A percentile compares a stretch with the other conserved stretches of the same genome.
These are phyloP conservation scores for Komagataella mondaviorum DNA, from an alignment of 805 yeast genomes.

Conservation along the genomic window DNA sequence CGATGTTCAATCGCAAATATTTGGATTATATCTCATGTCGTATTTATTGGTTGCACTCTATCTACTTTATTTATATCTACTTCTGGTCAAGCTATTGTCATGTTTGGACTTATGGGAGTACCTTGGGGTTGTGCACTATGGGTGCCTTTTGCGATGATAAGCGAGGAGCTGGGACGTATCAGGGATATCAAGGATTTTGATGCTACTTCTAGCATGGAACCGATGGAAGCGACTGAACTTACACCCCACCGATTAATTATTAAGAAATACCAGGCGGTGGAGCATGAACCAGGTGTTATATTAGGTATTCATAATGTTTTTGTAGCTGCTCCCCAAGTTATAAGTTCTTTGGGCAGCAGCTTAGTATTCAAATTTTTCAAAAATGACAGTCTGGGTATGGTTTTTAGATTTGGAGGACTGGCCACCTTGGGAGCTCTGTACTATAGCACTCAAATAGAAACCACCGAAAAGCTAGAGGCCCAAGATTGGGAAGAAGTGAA, in stretches of 20 bases:
- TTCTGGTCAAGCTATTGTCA: conserved; percentile 27
- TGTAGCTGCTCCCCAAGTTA: conserved; percentile 44
- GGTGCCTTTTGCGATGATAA: conserved; percentile 53
- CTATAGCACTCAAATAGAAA: conserved; percentile 27
- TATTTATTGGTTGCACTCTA: conserved; percentile 34
- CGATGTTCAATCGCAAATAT: conserved; percentile 20
- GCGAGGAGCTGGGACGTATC: conserved; percentile 41
- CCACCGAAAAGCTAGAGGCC: conserved; percentile 20
- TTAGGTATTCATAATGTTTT: conserved; percentile 46
- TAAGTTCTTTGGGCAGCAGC: conserved; percentile 34
- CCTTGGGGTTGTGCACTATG: conserved; percentile 57
- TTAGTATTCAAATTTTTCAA: conserved; percentile 26
- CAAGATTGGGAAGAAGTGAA: conserved; percentile 18
- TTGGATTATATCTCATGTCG: conserved; percentile 37
- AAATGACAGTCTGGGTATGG: conserved; percentile 40
- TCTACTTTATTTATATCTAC: conserved; percentile 29
- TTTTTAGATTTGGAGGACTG: conserved; percentile 40
- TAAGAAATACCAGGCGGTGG: conserved; percentile 23
- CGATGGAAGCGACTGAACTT: background rate
- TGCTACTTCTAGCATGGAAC: background rate
- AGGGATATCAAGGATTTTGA: conserved; percentile 27
- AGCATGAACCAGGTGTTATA: conserved; percentile 42
- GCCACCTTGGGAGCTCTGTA: conserved; percentile 32
- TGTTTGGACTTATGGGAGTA: conserved; percentile 41
- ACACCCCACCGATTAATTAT: conserved; percentile 6